Evolutionary conservation across 2,329 filamentous ascomycete species (phyloP).

Genomic region (Pezicula carpinea): DNA sequence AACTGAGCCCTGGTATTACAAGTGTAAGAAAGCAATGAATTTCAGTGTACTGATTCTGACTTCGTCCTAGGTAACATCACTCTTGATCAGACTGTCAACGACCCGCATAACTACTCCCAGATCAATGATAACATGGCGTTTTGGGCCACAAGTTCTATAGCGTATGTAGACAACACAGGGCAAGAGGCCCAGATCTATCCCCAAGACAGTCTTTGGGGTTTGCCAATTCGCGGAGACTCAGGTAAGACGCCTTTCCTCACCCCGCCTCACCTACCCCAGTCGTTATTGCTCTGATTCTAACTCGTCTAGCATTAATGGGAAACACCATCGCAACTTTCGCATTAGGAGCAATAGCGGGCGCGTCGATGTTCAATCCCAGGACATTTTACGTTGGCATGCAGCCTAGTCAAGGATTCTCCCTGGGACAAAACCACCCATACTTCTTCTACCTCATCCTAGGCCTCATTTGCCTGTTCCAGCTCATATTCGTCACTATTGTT

Average conservation of each 20-base stretch:
- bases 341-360: conserved; percentile 25
- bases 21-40: conserved; percentile 19
- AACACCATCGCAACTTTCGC: conserved; percentile 32
- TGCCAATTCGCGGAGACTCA: conserved; percentile 25
- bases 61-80: conserved; percentile 26
- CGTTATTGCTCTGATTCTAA: neutral
- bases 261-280: too few relatives aligned
- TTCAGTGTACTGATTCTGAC: neutral
- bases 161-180: conserved; percentile 24
- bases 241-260: neutral
- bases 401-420: conserved; percentile 13
- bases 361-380: conserved; percentile 16
- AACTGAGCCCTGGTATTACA: conserved; percentile 36
- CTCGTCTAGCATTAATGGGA: conserved; percentile 28
- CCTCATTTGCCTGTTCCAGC: conserved; percentile 17
- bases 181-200: conserved; percentile 38
- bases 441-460: conserved; percentile 37
- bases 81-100: conserved; percentile 30
- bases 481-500: conserved; percentile 19
- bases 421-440: conserved; percentile 37
- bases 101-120: conserved; percentile 16
- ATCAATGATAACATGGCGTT: conserved; percentile 31
- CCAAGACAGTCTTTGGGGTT: conserved; percentile 34
- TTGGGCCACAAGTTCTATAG: conserved; percentile 34
- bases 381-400: conserved; percentile 7